Evolutionary conservation across 208 protist species (phyloP).

Genomic region (Leishmania mexicana): DNA sequence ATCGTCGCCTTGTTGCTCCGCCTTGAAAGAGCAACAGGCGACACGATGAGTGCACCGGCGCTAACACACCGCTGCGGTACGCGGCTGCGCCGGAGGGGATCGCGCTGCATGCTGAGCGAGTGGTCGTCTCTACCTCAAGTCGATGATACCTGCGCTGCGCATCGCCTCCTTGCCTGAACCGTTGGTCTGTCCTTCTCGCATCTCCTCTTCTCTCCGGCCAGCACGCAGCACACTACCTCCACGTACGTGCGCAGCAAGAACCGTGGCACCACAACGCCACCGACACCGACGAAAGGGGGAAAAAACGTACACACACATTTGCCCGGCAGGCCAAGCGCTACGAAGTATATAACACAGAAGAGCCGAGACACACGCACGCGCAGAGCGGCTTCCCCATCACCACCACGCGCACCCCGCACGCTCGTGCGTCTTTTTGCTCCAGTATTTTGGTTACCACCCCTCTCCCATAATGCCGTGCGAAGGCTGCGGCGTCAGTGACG

Average conservation of each 20-base stretch:
- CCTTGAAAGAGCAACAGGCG: not conserved
- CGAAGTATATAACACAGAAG: not conserved
- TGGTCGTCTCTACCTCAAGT: not conserved
- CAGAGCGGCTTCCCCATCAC: not conserved
- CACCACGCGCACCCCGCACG: too few species aligned
- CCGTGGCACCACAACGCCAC: not conserved
- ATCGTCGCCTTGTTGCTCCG: not conserved
- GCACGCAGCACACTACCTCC: too few species aligned
- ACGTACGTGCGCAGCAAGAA: not conserved
- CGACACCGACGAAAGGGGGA: not conserved
- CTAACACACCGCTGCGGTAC: not conserved
- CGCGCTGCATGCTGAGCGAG: not conserved
- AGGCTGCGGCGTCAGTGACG: constrained; percentile 75
- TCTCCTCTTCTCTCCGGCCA: not conserved
- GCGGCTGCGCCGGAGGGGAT: not conserved
- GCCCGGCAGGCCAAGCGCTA: too few species aligned
- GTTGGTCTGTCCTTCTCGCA: not conserved
- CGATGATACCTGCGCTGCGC: not conserved
- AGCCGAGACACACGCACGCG: not conserved
- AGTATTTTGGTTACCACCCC: too few species aligned
- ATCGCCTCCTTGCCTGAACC: too few species aligned
- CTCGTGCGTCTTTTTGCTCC: not conserved
- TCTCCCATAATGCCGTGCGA: constrained; percentile 66
- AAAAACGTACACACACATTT: not conserved
- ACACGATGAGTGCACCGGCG: not conserved